phyloP scores from a whole-genome alignment of 768 basidiomycete genomes.

The Mycena vulgaris region DNA sequence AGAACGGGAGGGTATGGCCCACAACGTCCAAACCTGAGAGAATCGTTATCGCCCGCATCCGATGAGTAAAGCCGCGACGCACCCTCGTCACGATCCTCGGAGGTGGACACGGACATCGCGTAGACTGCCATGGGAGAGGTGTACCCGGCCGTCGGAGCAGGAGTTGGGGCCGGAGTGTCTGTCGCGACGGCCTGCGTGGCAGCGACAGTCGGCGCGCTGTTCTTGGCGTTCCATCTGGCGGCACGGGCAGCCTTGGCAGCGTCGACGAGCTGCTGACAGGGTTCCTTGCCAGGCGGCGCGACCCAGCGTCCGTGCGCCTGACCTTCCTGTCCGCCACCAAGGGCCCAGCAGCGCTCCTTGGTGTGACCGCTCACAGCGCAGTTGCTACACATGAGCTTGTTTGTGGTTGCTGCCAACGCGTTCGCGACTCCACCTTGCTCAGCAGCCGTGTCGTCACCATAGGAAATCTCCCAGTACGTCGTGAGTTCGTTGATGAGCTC shows the following conservation, averaged over 20 bases:
- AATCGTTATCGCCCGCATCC: slow-evolving; percentile 3
- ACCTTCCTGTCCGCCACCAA: not conserved
- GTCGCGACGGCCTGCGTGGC: not conserved
- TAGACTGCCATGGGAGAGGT: not conserved
- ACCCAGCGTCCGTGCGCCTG: not conserved
- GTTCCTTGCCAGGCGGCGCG: slow-evolving; percentile 2
- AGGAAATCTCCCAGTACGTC: slow-evolving; percentile 4
- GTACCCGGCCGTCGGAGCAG: not conserved
- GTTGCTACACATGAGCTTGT: not conserved
- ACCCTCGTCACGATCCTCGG: slow-evolving; percentile 4
- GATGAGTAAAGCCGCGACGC: not conserved
- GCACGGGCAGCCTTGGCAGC: not conserved
- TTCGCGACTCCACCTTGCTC: not conserved
- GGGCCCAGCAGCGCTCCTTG: slow-evolving; percentile 11
- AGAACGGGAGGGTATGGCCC: slow-evolving; percentile 1
- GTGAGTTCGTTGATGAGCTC: not conserved
- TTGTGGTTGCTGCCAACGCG: slow-evolving; percentile 6
- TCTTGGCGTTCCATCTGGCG: not conserved
- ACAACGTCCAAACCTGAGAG: slow-evolving; percentile 9
- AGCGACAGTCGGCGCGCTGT: not conserved
- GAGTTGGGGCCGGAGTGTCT: not conserved
- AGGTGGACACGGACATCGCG: not conserved
- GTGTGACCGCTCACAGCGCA: slow-evolving; percentile 1
- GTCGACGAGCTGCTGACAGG: not conserved
- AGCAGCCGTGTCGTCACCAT: not conserved